A percentile compares a stretch with the other conserved stretches of the same genome.
These are phyloP conservation scores for Musa beccarii DNA, from an alignment of 176 grass and related monocot species.

Conservation along the genomic window DNA sequence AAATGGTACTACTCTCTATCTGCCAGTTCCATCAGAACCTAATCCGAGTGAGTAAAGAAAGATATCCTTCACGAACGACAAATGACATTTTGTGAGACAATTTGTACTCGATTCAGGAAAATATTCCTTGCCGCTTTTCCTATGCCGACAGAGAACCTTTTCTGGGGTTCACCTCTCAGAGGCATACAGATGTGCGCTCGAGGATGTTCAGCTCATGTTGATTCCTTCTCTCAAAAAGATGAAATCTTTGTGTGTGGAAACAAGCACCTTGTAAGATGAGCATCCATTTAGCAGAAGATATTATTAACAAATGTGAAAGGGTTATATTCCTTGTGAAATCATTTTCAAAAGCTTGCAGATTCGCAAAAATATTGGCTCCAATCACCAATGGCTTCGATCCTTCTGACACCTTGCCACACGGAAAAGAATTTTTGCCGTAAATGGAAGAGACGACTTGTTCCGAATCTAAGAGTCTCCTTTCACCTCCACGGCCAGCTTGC, in stretches of 20 bases:
- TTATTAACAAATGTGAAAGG: neutral
- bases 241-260: neutral
- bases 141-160: neutral
- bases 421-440: neutral
- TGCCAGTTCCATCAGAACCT: no score
- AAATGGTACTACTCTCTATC: no score
- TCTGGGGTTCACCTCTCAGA: neutral
- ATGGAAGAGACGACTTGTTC: neutral
- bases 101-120: no score
- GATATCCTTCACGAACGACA: no score
- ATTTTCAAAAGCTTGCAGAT: neutral
- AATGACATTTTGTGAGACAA: no score
- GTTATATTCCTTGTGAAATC: neutral
- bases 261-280: neutral
- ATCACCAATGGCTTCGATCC: neutral
- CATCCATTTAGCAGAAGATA: constrained; percentile 9
- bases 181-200: constrained; percentile 2
- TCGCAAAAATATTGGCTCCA: no score
- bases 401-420: neutral
- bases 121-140: no score
- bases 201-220: constrained; percentile 1
- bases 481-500: neutral
- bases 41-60: no score
- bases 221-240: neutral
- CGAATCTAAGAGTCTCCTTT: neutral